Conservation (phyloP, 345 rosid species). For the Gynandropsis gynandra region DNA sequence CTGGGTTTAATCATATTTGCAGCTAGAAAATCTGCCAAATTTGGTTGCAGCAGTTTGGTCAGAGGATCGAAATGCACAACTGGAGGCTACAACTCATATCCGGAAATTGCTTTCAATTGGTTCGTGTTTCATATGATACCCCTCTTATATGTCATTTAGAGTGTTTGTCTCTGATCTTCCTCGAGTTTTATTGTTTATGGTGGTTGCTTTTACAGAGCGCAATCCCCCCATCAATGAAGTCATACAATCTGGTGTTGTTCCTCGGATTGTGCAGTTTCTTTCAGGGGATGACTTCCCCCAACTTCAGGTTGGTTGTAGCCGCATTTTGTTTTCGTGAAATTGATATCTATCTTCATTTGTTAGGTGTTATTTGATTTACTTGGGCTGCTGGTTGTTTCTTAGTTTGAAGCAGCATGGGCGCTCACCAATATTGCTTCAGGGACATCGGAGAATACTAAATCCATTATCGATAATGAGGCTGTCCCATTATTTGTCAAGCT, state of each 20-base stretch:
- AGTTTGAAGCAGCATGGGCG: constrained; percentile 98
- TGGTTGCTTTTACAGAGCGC: constrained; percentile 38
- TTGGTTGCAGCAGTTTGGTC: constrained; percentile 54
- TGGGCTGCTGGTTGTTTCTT: not conserved
- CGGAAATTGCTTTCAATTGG: constrained; percentile 70
- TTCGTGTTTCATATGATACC: constrained; percentile 6
- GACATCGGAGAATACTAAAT: constrained; percentile 76
- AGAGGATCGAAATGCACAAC: constrained; percentile 40
- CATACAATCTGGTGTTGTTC: constrained; percentile 72
- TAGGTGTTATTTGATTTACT: not conserved
- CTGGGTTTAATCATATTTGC: constrained; percentile 14
- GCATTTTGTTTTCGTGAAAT: not conserved
- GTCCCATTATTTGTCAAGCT: constrained; percentile 62
- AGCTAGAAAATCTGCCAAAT: constrained; percentile 50
- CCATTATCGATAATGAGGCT: constrained; percentile 76
- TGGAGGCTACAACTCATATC: constrained; percentile 53
- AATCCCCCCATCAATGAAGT: constrained; percentile 85
- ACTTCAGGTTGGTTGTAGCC: constrained; percentile 48
- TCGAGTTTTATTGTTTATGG: not conserved
- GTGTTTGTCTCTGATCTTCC: not conserved
- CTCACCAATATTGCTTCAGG: constrained; percentile 95
- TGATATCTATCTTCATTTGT: not conserved
- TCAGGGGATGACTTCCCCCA: constrained; percentile 61
- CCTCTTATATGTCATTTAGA: not conserved
- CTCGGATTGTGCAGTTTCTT: constrained; percentile 82